Base-by-base conservation (phyloP, 2,329 filamentous ascomycete genomes). In the Colletotrichum sp. region DNA sequence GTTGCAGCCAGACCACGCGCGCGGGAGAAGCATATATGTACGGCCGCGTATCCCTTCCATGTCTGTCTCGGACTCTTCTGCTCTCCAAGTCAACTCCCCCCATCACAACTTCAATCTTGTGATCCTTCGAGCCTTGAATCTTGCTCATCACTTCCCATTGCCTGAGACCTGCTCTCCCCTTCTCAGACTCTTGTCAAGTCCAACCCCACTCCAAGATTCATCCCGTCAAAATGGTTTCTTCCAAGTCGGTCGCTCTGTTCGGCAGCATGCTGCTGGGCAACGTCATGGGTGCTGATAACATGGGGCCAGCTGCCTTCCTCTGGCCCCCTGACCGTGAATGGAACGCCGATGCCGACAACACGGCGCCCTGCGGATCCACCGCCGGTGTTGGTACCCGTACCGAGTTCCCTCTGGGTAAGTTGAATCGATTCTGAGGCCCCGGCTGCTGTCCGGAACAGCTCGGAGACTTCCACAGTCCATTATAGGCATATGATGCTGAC, bases 271-370 rank as follows among this genome's bases (percentile, higher is more conserved):
- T 77, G 63, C 32, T 76, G 32, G 74, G 70, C 71, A 73, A 70
- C 48, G 67, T 72, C 68, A 69, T 71, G 30, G 71, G 63, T 43
- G 68, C 69, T 24, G 77, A 81, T n/a, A 80, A 83, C 38, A 86
- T 86, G 83, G 90, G 90, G 13, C 90, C 90, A 9, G 90, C 90
- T 24, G 89, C 89, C 12, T 91, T 93, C 80, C 84, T 92, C 82
- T 93, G 91, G 67, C 91, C 91, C 5, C 80, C 85, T 16, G 90
- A 92, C 81, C 85, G 91, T 67, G 83, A 84, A 55, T 93, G 90
- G 90, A 85, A 85, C 65, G 88, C 87, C 34, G 84, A 85, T 14
- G 82, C 86, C 48, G 91, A 92, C 79, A 92, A 92, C 78, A 89
- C 81, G 7, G 85, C 87, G 8, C 91, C 91, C 0, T 93, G 91